phyloP scores from a whole-genome alignment of 495 filamentous ascomycete species.

The Podospora sp. region DNA sequence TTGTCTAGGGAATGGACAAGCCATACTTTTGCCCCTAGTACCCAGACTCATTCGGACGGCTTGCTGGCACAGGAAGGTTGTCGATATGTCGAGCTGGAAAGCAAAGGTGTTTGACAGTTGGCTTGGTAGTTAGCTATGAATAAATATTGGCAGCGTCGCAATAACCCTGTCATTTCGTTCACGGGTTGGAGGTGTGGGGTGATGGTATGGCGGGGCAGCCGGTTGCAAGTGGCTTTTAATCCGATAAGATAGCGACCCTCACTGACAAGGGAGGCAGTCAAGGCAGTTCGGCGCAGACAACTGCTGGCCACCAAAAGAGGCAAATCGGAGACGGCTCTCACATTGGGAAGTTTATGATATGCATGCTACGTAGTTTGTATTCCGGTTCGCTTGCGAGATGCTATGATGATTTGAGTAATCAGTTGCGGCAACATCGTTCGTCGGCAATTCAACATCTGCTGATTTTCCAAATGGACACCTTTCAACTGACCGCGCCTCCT shows the following conservation, averaged over 20 bases:
- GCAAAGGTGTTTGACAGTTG: background rate
- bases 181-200: too few relatives aligned
- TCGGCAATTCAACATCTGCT: constrained; percentile 36
- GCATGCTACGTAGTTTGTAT: background rate
- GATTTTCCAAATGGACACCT: constrained; percentile 36
- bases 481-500: constrained; percentile 22
- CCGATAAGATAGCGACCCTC: too few relatives aligned
- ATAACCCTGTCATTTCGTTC: background rate
- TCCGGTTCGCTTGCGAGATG: constrained; percentile 10
- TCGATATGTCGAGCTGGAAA: background rate
- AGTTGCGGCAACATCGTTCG: constrained; percentile 25
- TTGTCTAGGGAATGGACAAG: background rate
- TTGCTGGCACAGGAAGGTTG: background rate
- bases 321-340: background rate
- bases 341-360: background rate
- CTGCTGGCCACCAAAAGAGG: background rate
- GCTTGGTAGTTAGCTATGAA: background rate
- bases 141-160: background rate
- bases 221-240: too few relatives aligned
- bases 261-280: too few relatives aligned
- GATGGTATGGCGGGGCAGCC: too few relatives aligned
- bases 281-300: too few relatives aligned
- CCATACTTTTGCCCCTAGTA: background rate
- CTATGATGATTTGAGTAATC: constrained; percentile 27
- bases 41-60: background rate